These are phyloP conservation scores for Houttuynia cordata DNA, from an alignment of 164 flowering plant genomes.

Conservation along the genomic window DNA sequence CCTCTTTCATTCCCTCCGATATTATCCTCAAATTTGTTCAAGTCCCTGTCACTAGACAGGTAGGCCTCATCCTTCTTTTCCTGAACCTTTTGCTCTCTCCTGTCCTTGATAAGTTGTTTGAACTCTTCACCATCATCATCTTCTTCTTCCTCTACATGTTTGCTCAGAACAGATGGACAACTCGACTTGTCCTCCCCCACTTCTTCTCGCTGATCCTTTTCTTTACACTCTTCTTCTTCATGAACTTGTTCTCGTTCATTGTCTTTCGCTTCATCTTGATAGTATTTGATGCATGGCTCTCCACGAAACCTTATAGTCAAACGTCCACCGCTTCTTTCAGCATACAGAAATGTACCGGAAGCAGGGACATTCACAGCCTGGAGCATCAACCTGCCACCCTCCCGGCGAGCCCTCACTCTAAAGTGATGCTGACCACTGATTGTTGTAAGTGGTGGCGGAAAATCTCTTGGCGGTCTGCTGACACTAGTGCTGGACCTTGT, in stretches of 20 bases:
- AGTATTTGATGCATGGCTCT: background rate
- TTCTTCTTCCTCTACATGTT: background rate
- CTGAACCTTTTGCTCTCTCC: constrained; percentile 10
- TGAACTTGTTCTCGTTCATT: too few relatives aligned
- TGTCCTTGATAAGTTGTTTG: background rate
- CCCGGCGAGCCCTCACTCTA: constrained; percentile 40
- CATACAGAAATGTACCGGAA: constrained; percentile 22
- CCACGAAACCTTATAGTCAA: constrained; percentile 23
- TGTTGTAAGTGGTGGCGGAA: constrained; percentile 80
- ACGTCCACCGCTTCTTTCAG: constrained; percentile 55
- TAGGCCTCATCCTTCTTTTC: constrained; percentile 1
- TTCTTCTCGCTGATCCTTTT: too few relatives aligned
- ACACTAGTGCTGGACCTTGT: background rate
- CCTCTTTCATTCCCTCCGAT: constrained; percentile 21
- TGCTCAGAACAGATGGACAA: too few relatives aligned
- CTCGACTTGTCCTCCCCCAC: too few relatives aligned
- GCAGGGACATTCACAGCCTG: constrained; percentile 35
- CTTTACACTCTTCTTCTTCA: too few relatives aligned
- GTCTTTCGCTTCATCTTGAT: background rate
- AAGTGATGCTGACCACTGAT: constrained; percentile 30
- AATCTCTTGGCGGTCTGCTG: constrained; percentile 5
- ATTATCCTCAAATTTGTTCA: constrained; percentile 2
- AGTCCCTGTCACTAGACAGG: background rate
- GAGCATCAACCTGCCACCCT: constrained; percentile 54
- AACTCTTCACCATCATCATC: background rate